Percentiles rank a stretch among this genome's conserved stretches.
phyloP scores from a whole-genome alignment of 768 basidiomycete genomes.

The Suillus lakei region DNA sequence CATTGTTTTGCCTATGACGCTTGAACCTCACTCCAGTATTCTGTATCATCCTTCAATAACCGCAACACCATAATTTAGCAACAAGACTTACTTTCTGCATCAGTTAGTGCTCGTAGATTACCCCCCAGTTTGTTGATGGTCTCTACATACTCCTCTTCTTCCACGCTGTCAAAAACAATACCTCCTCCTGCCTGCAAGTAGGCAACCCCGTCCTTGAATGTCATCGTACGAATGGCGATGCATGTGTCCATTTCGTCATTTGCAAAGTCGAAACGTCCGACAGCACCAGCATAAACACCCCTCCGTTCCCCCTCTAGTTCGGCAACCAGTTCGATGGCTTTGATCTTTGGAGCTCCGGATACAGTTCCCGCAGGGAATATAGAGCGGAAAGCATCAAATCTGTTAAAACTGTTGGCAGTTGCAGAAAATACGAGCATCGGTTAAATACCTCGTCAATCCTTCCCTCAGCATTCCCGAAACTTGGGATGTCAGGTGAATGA shows the following conservation, averaged over 20 bases:
- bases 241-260: constrained; percentile 96
- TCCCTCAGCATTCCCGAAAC: constrained; percentile 86
- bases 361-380: constrained; percentile 99
- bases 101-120: constrained; percentile 83
- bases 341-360: constrained; percentile 98
- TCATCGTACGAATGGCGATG: constrained; percentile 98
- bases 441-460: constrained; percentile 75
- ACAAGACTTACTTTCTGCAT: constrained; percentile 78
- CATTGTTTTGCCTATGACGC: constrained; percentile 38
- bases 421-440: background rate
- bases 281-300: constrained; percentile 96
- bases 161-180: constrained; percentile 95
- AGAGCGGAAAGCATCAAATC: constrained; percentile 98
- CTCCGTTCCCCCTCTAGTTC: constrained; percentile 87
- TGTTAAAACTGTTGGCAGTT: constrained; percentile 34
- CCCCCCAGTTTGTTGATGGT: constrained; percentile 93
- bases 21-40: constrained; percentile 74
- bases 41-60: constrained; percentile 43
- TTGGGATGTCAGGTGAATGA: constrained; percentile 96
- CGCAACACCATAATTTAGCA: constrained; percentile 4
- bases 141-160: constrained; percentile 96
- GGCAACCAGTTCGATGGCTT: constrained; percentile 92
- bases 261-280: constrained; percentile 97
- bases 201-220: constrained; percentile 89
- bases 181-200: constrained; percentile 98